phyloP scores from a whole-genome alignment of 2,329 filamentous ascomycete genomes.

The Bretziella fagacearum region DNA sequence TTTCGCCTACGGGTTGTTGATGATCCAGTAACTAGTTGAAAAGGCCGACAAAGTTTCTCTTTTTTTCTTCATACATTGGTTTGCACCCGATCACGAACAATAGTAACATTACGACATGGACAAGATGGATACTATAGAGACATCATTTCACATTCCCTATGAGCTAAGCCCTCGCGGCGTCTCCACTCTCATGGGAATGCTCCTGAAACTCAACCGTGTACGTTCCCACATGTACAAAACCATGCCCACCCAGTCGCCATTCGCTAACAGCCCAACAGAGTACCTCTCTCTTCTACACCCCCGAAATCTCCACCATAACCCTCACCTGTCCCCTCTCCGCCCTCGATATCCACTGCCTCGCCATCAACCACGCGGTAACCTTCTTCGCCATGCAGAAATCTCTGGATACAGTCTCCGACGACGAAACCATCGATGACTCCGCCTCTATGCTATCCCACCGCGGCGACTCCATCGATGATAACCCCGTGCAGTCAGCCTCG shows the following conservation, averaged over 20 bases:
- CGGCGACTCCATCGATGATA: background rate
- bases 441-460: background rate
- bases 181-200: background rate
- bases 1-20: too few relatives aligned
- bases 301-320: background rate
- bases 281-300: background rate
- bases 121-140: background rate
- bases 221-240: background rate
- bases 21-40: too few relatives aligned
- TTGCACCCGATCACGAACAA: too few relatives aligned
- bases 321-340: background rate
- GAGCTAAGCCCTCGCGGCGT: background rate
- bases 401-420: background rate
- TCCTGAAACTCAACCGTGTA: background rate
- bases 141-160: background rate
- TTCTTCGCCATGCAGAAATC: background rate
- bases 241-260: background rate
- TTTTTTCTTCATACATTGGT: too few relatives aligned
- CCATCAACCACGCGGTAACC: background rate
- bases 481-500: background rate
- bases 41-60: too few relatives aligned
- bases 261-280: background rate
- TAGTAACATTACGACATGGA: too few relatives aligned
- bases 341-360: background rate
- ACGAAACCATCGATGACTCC: background rate